Base-by-base conservation (phyloP, 768 basidiomycete genomes). In the Mycena rebaudengoi region DNA sequence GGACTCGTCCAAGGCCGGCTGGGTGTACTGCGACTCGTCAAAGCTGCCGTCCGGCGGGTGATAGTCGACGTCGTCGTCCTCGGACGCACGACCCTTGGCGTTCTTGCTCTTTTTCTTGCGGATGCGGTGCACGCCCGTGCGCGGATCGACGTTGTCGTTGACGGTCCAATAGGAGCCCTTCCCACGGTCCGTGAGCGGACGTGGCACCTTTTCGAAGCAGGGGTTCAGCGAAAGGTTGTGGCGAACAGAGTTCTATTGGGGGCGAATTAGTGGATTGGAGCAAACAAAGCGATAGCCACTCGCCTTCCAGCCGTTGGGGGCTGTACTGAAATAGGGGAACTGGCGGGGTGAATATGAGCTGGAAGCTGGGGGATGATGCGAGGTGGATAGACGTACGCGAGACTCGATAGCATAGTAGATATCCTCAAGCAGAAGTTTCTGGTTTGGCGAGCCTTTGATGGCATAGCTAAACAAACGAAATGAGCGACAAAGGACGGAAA, bases 141-240 rank as follows among this genome's bases (percentile, higher is more conserved):
- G 91, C 49, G 92, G 92, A 71, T 95, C 92, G 43, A 95, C 91
- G 69, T 91, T 91, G 70, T 95, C 92, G 70, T 95, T 94, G 65
- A 95, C 94, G 0, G 92, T 94, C 94, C 94, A 95, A 72, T 95
- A 95, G 0, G 92, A 94, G 21, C 94, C 94, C 71, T 95, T 95
- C 53, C 94, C 94, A 52, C 94, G 89, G 71, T 95, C 94, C 7
- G 94, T 95, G 68, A 95, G 85, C 13, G 94, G 94, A n/a, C 94
- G 91, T 3, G 94, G 90, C 5, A 95, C 91, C 76, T 95, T 95
- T 77, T 94, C 92, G 70, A 95, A 95, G 72, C 92, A 95, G 52
- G 94, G 93, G 69, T 95, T 95, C 64, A 95, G 83, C 7, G 94
- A 95, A 25, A 95, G 85, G 70, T 95, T 95, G 76, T 95, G 94